Conservation (phyloP, 129 eudicot species). For the Escallonia rubra region DNA sequence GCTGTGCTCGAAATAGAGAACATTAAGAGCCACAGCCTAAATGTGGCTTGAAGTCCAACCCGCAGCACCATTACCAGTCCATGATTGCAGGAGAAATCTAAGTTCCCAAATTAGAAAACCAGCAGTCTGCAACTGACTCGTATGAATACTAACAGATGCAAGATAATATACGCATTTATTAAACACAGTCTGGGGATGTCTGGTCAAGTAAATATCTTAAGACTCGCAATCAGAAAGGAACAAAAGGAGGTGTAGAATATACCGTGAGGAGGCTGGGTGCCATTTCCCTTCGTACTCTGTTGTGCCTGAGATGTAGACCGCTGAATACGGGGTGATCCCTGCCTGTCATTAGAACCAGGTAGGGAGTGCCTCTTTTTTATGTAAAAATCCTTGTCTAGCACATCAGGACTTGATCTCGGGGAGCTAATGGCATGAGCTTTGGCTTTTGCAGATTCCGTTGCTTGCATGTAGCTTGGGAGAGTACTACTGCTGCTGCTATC, state of each 20-base stretch:
- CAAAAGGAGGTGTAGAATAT: constrained; percentile 9
- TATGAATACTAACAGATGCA: background rate
- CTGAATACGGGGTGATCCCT: constrained; percentile 76
- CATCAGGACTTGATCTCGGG: constrained; percentile 90
- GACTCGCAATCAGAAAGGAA: background rate
- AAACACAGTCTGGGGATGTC: background rate
- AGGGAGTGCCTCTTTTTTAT: constrained; percentile 75
- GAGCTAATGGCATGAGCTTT: constrained; percentile 70
- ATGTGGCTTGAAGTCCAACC: background rate
- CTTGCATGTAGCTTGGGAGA: constrained; percentile 91
- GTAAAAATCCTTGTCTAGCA: constrained; percentile 62
- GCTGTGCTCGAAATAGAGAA: no score
- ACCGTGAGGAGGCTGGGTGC: constrained; percentile 54
- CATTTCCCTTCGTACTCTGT: constrained; percentile 62
- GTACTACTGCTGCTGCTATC: constrained; percentile 63
- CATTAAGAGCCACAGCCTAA: background rate
- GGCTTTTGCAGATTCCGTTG: constrained; percentile 88
- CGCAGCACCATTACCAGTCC: background rate
- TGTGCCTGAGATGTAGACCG: constrained; percentile 64
- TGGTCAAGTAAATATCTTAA: background rate
- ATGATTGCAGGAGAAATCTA: background rate
- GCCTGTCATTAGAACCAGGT: constrained; percentile 63
- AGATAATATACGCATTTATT: background rate
- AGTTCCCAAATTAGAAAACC: background rate
- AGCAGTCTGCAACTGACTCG: background rate